Conservation (phyloP, 2,329 filamentous ascomycete genomes). For the Verticillium longisporum region DNA sequence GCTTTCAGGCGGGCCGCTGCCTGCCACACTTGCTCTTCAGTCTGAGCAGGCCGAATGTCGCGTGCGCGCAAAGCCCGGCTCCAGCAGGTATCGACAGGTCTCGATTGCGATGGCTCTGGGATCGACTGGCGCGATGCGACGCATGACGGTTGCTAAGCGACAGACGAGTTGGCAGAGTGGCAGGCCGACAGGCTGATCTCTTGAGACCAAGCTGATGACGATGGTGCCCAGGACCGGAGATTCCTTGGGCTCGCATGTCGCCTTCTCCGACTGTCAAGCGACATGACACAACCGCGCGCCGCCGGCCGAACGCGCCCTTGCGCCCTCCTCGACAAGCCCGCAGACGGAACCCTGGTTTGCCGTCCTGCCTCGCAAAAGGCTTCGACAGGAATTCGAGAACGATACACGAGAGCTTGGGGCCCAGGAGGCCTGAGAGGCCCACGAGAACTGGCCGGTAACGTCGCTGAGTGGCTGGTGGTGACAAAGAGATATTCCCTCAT, state of each 20-base stretch:
- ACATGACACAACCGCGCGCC: neutral
- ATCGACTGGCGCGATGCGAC: neutral
- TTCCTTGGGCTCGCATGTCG: neutral
- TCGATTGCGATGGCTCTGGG: neutral
- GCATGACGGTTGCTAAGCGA: neutral
- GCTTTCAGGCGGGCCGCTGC: neutral
- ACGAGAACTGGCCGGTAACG: slow-evolving; percentile 10
- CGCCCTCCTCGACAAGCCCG: neutral
- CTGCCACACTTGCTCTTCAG: neutral
- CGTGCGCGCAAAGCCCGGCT: neutral
- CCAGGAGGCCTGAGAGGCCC: neutral
- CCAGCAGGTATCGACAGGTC: neutral
- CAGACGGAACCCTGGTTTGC: neutral
- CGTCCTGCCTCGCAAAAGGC: neutral
- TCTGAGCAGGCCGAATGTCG: neutral
- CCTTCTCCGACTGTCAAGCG: neutral
- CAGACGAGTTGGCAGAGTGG: neutral
- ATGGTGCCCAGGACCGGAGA: neutral
- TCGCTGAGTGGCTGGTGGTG: slow-evolving; percentile 13
- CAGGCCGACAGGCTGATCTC: neutral
- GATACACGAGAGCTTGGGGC: neutral
- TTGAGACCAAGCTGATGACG: neutral
- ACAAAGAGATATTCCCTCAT: slow-evolving; percentile 12
- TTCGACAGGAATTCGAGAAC: neutral
- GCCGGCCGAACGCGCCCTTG: neutral